A percentile compares a stretch with the other conserved stretches of the same genome.
Conservation (phyloP, 768 basidiomycete species). For the Naganishia onofrii region DNA sequence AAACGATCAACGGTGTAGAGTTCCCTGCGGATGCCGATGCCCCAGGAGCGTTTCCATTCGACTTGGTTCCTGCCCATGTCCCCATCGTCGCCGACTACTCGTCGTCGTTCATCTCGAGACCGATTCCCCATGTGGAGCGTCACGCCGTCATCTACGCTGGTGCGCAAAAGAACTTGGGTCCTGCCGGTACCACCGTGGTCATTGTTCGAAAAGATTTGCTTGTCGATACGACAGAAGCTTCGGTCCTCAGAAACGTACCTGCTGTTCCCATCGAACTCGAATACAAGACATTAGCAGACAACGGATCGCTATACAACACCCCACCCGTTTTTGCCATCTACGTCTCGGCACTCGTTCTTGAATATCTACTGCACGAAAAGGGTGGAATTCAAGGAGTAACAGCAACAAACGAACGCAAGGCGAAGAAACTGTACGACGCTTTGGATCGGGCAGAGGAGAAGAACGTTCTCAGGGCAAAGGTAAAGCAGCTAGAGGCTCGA, state of each 20-base stretch:
- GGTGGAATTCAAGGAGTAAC: slow-evolving; percentile 70
- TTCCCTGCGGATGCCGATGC: slow-evolving; percentile 64
- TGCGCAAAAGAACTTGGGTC: slow-evolving; percentile 96
- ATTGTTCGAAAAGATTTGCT: slow-evolving; percentile 94
- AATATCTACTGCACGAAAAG: slow-evolving; percentile 59
- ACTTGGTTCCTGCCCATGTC: slow-evolving; percentile 60
- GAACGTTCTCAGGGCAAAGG: slow-evolving; percentile 70
- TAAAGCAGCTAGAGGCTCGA: slow-evolving; percentile 64
- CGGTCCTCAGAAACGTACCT: slow-evolving; percentile 63
- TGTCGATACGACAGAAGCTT: slow-evolving; percentile 79
- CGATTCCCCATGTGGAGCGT: slow-evolving; percentile 79
- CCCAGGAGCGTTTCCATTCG: slow-evolving; percentile 76
- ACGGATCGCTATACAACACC: slow-evolving; percentile 81
- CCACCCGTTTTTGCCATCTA: slow-evolving; percentile 90
- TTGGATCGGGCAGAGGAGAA: slow-evolving; percentile 68
- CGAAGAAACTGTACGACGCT: slow-evolving; percentile 69
- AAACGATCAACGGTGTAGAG: slow-evolving; percentile 93
- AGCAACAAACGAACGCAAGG: slow-evolving; percentile 67
- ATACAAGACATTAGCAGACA: slow-evolving; percentile 77
- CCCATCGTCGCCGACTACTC: slow-evolving; percentile 94
- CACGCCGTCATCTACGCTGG: slow-evolving; percentile 95
- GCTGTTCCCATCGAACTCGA: slow-evolving; percentile 75
- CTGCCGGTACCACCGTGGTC: slow-evolving; percentile 84
- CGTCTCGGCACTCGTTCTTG: slow-evolving; percentile 78
- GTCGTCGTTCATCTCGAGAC: slow-evolving; percentile 92